phyloP scores from a whole-genome alignment of 164 flowering plant genomes.

The Stephania yunnanensis region DNA sequence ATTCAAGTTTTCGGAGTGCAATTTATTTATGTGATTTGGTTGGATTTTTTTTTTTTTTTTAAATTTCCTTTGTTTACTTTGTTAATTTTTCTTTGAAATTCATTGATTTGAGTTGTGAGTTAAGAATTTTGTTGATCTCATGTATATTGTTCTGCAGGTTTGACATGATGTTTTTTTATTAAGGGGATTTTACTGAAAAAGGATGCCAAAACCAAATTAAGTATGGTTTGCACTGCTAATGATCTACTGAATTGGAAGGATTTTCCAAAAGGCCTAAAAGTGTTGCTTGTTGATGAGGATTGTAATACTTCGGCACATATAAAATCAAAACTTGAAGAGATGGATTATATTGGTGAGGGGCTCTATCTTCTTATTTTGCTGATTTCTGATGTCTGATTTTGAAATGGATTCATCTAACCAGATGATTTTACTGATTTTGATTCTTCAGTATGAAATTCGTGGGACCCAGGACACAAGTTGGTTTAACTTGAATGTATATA shows the following conservation, averaged over 20 bases:
- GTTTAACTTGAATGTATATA: not conserved
- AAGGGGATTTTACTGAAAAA: slow-evolving; percentile 29
- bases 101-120: not conserved
- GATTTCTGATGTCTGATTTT: not conserved
- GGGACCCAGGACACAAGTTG: not conserved
- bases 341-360: slow-evolving; percentile 78
- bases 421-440: not conserved
- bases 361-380: not conserved
- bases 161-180: slow-evolving; percentile 15
- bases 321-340: slow-evolving; percentile 66
- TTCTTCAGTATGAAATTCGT: not conserved
- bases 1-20: no score
- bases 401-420: not conserved
- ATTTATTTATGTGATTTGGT: no score
- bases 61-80: not conserved
- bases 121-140: slow-evolving; percentile 1
- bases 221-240: slow-evolving; percentile 81
- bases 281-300: slow-evolving; percentile 71
- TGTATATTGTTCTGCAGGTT: slow-evolving; percentile 18
- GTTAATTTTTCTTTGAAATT: not conserved
- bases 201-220: slow-evolving; percentile 64
- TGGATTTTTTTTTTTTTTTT: no score
- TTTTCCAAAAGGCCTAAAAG: slow-evolving; percentile 83
- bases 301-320: slow-evolving; percentile 44
- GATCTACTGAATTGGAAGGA: slow-evolving; percentile 72